These are phyloP conservation scores for Torulaspora franciscae DNA, from an alignment of 805 yeast species.

Conservation along the genomic window DNA sequence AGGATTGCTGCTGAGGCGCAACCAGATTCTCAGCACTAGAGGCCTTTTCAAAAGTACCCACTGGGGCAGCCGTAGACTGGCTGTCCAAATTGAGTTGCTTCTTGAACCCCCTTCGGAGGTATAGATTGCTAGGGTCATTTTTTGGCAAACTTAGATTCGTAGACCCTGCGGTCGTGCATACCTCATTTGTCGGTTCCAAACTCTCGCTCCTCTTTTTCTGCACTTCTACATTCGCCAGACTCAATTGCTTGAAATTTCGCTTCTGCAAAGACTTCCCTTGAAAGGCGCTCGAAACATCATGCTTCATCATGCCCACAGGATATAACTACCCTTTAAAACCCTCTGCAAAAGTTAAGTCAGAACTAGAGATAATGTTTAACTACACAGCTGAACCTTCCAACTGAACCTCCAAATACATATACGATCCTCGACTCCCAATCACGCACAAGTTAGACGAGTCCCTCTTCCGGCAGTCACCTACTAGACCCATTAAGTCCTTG, in stretches of 20 bases:
- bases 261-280: constrained; percentile 49
- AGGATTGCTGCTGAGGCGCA: constrained; percentile 12
- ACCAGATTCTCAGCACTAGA: constrained; percentile 5
- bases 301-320: constrained; percentile 7
- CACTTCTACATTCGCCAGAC: constrained; percentile 31
- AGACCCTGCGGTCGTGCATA: constrained; percentile 1
- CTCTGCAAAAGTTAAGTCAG: background rate
- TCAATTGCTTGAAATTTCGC: constrained; percentile 54
- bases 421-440: background rate
- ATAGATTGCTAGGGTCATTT: constrained; percentile 13
- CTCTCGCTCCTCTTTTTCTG: background rate
- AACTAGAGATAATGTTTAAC: background rate
- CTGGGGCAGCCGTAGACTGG: constrained; percentile 7
- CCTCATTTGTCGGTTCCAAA: background rate
- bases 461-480: too few relatives aligned
- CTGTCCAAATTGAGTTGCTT: constrained; percentile 16
- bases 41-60: background rate
- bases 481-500: too few relatives aligned
- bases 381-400: background rate
- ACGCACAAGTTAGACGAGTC: too few relatives aligned
- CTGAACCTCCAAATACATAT: background rate
- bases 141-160: constrained; percentile 11
- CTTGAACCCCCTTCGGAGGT: constrained; percentile 25
- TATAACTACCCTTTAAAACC: background rate
- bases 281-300: constrained; percentile 21